A percentile compares a stretch with the other conserved stretches of the same genome.
phyloP scores from a whole-genome alignment of 768 basidiomycete genomes.

The Boletus reticulatus region DNA sequence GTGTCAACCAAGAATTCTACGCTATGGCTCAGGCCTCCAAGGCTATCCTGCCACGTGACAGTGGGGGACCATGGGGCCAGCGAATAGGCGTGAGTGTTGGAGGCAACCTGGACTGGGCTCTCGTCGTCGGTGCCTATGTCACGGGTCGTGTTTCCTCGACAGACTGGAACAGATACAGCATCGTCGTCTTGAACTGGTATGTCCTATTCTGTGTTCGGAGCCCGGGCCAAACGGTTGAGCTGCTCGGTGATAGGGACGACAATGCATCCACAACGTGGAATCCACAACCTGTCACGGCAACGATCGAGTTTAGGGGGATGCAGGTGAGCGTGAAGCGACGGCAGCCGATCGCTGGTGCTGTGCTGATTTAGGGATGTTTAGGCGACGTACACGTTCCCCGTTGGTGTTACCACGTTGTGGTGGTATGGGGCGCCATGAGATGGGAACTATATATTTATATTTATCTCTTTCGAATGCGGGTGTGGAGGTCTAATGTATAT shows the following conservation, averaged over 20 bases:
- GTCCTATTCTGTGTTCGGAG: background rate
- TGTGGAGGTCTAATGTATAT: too few relatives aligned
- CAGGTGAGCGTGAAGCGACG: conserved; percentile 40
- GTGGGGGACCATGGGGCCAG: conserved; percentile 64
- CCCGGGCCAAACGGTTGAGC: background rate
- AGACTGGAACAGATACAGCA: conserved; percentile 64
- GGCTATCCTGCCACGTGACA: conserved; percentile 67
- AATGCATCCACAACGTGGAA: conserved; percentile 49
- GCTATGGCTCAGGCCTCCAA: conserved; percentile 74
- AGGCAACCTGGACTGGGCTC: conserved; percentile 54
- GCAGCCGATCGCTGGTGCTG: background rate
- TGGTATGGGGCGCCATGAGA: conserved; percentile 39
- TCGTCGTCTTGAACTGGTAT: conserved; percentile 73
- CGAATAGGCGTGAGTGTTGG: conserved; percentile 64
- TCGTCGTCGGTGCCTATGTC: conserved; percentile 65
- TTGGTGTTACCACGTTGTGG: conserved; percentile 62
- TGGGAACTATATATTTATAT: background rate
- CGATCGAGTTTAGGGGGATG: conserved; percentile 62
- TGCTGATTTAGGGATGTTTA: conserved; percentile 15
- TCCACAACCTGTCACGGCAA: conserved; percentile 50
- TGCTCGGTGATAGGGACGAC: conserved; percentile 40
- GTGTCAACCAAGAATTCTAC: conserved; percentile 75
- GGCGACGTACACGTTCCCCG: conserved; percentile 76
- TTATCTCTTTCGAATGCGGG: background rate
- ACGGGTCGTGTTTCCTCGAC: conserved; percentile 50